Conservation (phyloP, 2,329 filamentous ascomycete genomes). For the Pestalotiopsis fici region DNA sequence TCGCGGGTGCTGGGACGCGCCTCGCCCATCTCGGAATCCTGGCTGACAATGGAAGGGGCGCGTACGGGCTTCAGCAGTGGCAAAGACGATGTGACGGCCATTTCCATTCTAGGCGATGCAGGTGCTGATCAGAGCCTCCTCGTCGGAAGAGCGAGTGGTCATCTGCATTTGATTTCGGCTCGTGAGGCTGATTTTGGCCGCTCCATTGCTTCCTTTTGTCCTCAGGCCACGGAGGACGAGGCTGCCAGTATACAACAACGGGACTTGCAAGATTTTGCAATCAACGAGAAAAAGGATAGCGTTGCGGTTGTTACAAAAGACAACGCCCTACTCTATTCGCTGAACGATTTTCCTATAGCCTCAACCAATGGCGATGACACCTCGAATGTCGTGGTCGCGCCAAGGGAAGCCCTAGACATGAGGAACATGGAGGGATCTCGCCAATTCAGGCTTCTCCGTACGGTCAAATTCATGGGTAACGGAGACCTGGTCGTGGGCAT, state of each 20-base stretch:
- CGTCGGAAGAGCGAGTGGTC: constrained; percentile 51
- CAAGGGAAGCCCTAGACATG: constrained; percentile 20
- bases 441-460: constrained; percentile 28
- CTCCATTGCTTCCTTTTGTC: constrained; percentile 23
- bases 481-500: constrained; percentile 47
- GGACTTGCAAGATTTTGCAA: constrained; percentile 37
- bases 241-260: constrained; percentile 17
- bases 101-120: constrained; percentile 42
- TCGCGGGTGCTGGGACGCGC: constrained; percentile 30
- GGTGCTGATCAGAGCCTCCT: constrained; percentile 34
- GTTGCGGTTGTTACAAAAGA: constrained; percentile 36
- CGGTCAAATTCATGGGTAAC: constrained; percentile 46
- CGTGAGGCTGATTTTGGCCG: constrained; percentile 29
- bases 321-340: constrained; percentile 33
- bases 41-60: constrained; percentile 40
- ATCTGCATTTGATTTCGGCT: constrained; percentile 45
- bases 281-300: constrained; percentile 22
- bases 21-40: constrained; percentile 23
- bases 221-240: constrained; percentile 3
- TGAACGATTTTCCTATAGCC: constrained; percentile 18
- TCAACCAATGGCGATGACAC: constrained; percentile 7
- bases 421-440: constrained; percentile 14
- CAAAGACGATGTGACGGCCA: constrained; percentile 49
- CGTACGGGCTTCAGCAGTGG: constrained; percentile 41
- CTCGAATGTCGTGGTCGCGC: constrained; percentile 14